Conservation (phyloP, 192 early-diverging fungal species). For the Mortierella antarctica region DNA sequence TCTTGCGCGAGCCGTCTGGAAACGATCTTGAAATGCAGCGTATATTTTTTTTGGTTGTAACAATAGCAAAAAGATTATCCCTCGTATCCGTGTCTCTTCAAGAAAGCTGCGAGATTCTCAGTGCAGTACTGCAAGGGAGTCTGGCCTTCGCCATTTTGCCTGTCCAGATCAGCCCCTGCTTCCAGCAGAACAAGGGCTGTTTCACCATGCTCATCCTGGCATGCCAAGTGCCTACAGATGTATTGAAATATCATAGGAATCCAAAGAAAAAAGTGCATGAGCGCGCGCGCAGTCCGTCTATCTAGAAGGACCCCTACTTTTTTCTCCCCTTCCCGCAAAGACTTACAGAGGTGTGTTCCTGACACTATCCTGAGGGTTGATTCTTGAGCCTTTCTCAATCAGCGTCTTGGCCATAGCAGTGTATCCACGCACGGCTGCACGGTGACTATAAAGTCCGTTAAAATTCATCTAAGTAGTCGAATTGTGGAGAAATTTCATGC, state of each 20-base stretch:
- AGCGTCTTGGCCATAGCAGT: conserved; percentile 58
- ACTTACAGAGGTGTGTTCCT: conserved; percentile 64
- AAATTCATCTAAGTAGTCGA: not conserved
- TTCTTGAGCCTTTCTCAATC: conserved; percentile 54
- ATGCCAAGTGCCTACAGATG: conserved; percentile 61
- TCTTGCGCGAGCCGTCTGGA: too few relatives aligned
- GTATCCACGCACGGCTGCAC: conserved; percentile 62
- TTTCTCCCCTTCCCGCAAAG: not conserved
- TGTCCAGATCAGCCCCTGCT: conserved; percentile 61
- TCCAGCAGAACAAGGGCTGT: conserved; percentile 61
- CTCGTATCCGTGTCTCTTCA: conserved; percentile 43
- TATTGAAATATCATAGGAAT: not conserved
- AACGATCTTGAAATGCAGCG: too few relatives aligned
- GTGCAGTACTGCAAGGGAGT: conserved; percentile 62
- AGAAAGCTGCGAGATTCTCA: conserved; percentile 40
- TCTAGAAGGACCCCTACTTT: not conserved
- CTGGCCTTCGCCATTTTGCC: conserved; percentile 57
- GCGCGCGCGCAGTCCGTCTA: not conserved
- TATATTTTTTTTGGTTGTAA: too few relatives aligned
- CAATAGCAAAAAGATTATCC: not conserved
- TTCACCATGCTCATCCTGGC: conserved; percentile 70
- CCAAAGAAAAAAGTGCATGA: not conserved
- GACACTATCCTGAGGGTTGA: conserved; percentile 59
- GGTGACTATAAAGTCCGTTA: conserved; percentile 51
- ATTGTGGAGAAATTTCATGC: not conserved